phyloP scores from a whole-genome alignment of 495 filamentous ascomycete genomes.

The Penicillium chermesinum region DNA sequence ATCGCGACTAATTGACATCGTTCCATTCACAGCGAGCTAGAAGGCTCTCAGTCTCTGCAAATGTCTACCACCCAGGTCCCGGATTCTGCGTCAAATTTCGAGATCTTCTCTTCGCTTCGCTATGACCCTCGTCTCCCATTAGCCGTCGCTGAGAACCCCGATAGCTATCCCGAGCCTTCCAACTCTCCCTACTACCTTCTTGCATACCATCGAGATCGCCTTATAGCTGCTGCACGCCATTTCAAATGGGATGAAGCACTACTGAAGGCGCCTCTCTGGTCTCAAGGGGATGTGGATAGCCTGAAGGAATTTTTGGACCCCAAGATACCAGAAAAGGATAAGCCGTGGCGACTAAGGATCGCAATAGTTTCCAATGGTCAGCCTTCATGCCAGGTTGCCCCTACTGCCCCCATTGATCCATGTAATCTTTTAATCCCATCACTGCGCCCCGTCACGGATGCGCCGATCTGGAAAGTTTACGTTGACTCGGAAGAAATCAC shows the following conservation, averaged over 20 bases:
- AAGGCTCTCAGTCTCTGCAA: neutral
- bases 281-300: constrained; percentile 23
- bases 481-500: constrained; percentile 49
- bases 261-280: constrained; percentile 12
- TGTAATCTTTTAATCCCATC: constrained; percentile 50
- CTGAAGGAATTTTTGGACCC: constrained; percentile 29
- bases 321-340: constrained; percentile 31
- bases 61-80: constrained; percentile 2
- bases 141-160: constrained; percentile 34
- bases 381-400: constrained; percentile 44
- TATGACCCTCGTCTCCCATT: constrained; percentile 63
- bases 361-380: constrained; percentile 46
- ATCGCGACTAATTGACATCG: neutral
- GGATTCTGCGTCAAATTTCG: constrained; percentile 31
- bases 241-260: constrained; percentile 54
- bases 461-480: constrained; percentile 41
- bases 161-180: constrained; percentile 33
- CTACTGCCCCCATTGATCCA: constrained; percentile 45
- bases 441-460: constrained; percentile 1
- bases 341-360: constrained; percentile 50
- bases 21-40: neutral
- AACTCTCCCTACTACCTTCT: constrained; percentile 79
- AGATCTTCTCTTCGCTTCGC: constrained; percentile 67
- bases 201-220: constrained; percentile 72
- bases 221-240: constrained; percentile 64